Base-by-base conservation (phyloP, 2,329 filamentous ascomycete species). In the Aspergillus felis region DNA sequence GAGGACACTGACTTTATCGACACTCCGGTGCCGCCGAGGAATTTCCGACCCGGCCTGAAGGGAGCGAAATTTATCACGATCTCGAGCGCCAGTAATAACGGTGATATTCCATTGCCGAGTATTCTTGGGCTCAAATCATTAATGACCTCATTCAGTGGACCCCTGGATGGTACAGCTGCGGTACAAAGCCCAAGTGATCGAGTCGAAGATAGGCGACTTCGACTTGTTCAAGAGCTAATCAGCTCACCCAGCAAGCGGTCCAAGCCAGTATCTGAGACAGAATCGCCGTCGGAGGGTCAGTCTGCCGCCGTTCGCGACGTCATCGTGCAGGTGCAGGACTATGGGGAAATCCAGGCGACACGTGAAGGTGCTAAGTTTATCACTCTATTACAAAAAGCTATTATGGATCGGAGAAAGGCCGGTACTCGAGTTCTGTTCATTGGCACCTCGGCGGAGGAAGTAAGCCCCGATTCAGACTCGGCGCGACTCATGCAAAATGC, bases 321-420 rank as follows among this genome's bases (percentile, higher is more conserved):
- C 7, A 87, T 97, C 57, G 80, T 95, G 42, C 91, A 91, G 65
- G 77, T 96, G 12, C 85, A 89, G 69, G 91, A 97, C 70, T 89
- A 91, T 67, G 86, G 89, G 54, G 90, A 95, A 61, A 80, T 99
- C 8, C 85, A 82, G 65, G 83, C 84, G 68, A 87, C 89, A 0
- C 72, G 82, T 5, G 86, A 91, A 57, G 91, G 91, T 10, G 80
- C 84, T 1, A 81, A 83, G 24, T 83, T 97, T 32, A 76, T 97
- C 7, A 78, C 81, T 44, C 85, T 87, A 57, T 76, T 99, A 12
- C 86, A 90, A 54, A 82, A 84, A 50, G 79, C 89, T 6, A 84
- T 96, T 27, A 87, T 92, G 65, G 83, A 84, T 58, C 82, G 87
- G 57, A 89, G 92, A 79, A 81, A 82, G 54, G 81, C 84, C 42